Conservation (phyloP, 805 yeast species). For the Cyberlindnera nakhonratchasimensis region DNA sequence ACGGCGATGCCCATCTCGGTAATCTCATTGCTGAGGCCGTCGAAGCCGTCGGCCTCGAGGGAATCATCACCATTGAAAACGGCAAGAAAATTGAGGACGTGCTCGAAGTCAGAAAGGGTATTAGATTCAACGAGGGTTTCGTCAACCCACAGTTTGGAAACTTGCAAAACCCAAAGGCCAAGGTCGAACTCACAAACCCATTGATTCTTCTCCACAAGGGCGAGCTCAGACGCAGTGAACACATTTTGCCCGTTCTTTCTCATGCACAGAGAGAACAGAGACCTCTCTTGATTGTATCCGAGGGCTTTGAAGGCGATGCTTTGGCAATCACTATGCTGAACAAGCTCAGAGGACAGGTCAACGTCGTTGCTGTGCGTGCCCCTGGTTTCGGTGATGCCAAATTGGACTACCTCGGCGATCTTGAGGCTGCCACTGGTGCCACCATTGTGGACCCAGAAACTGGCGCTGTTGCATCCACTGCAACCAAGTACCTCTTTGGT, state of each 20-base stretch:
- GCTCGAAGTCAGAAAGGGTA: slow-evolving; percentile 95
- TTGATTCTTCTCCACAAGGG: slow-evolving; percentile 56
- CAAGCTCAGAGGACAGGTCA: slow-evolving; percentile 97
- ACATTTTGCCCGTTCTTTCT: slow-evolving; percentile 89
- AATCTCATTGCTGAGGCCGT: slow-evolving; percentile 87
- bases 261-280: slow-evolving; percentile 89
- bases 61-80: slow-evolving; percentile 96
- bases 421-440: slow-evolving; percentile 93
- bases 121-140: slow-evolving; percentile 97
- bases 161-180: slow-evolving; percentile 82
- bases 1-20: slow-evolving; percentile 94
- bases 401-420: slow-evolving; percentile 91
- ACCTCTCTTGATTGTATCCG: slow-evolving; percentile 90
- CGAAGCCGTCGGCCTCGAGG: slow-evolving; percentile 99
- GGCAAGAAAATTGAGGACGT: slow-evolving; percentile 97
- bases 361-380: slow-evolving; percentile 95
- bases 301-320: slow-evolving; percentile 97
- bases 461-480: slow-evolving; percentile 93
- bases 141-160: slow-evolving; percentile 86
- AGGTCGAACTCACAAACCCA: slow-evolving; percentile 95
- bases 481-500: slow-evolving; percentile 86
- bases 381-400: slow-evolving; percentile 99
- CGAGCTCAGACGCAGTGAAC: slow-evolving; percentile 21
- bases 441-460: slow-evolving; percentile 83
- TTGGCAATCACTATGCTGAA: slow-evolving; percentile 96